Evolutionary conservation across 306 rosid genomes (phyloP).

Genomic region (Inga leiocalycina): DNA sequence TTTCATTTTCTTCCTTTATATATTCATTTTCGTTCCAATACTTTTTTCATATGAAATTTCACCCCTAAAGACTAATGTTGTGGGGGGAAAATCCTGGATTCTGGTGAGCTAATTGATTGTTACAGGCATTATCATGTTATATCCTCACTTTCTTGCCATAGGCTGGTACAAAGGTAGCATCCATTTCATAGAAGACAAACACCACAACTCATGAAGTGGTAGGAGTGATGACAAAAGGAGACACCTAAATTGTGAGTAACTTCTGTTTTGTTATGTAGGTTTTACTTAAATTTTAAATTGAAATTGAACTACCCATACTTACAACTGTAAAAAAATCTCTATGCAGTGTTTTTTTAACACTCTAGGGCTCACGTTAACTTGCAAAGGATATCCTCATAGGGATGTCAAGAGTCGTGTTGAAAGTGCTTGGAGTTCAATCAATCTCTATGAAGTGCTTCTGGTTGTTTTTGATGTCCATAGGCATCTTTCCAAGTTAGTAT

Average conservation of each 20-base stretch:
- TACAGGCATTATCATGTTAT: neutral
- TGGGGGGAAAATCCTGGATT: neutral
- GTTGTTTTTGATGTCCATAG: slow-evolving; percentile 92
- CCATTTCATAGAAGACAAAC: slow-evolving; percentile 93
- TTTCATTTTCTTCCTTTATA: neutral
- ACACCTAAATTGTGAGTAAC: slow-evolving; percentile 83
- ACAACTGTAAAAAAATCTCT: neutral
- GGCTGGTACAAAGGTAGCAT: slow-evolving; percentile 98
- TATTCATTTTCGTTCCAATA: neutral
- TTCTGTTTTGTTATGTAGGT: slow-evolving; percentile 21
- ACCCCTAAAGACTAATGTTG: neutral
- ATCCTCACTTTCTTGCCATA: slow-evolving; percentile 34
- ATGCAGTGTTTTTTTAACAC: slow-evolving; percentile 96
- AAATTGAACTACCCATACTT: neutral
- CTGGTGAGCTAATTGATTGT: neutral
- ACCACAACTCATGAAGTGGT: slow-evolving; percentile 96
- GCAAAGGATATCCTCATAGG: slow-evolving; percentile 66
- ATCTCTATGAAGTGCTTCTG: slow-evolving; percentile 79
- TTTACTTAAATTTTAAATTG: slow-evolving; percentile 3
- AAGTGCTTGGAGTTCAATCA: slow-evolving; percentile 95
- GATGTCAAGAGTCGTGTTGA: slow-evolving; percentile 90
- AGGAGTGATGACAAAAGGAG: slow-evolving; percentile 85
- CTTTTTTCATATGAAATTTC: neutral
- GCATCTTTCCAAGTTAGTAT: slow-evolving; percentile 75
- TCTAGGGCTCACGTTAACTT: slow-evolving; percentile 76